Evolutionary conservation across 441 rosid genomes (phyloP).

Genomic region (Populus trichocarpa): DNA sequence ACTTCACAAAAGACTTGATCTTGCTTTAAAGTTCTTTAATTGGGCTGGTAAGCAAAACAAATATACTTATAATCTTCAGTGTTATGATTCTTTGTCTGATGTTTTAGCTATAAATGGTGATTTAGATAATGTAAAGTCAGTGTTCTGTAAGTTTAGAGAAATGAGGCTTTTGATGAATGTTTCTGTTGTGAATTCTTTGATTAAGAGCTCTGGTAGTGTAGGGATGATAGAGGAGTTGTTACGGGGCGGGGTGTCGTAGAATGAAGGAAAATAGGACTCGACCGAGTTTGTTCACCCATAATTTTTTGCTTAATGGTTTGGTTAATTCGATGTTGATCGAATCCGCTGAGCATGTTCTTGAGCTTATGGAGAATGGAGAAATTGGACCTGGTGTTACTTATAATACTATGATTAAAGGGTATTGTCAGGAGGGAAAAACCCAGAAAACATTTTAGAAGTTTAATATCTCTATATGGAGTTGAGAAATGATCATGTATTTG

Average conservation of each 20-base stretch:
- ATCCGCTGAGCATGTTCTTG: constrained; percentile 72
- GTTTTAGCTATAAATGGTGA: constrained; percentile 47
- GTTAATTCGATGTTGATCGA: constrained; percentile 66
- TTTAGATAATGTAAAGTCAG: constrained; percentile 38
- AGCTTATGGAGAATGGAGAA: constrained; percentile 70
- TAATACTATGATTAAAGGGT: constrained; percentile 86
- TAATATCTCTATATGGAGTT: constrained; percentile 75
- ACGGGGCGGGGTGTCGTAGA: constrained; percentile 73
- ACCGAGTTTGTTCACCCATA: constrained; percentile 60
- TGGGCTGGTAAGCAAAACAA: constrained; percentile 75
- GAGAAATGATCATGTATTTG: constrained; percentile 61
- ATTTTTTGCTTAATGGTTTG: constrained; percentile 71
- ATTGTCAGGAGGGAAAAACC: constrained; percentile 61
- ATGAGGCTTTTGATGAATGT: constrained; percentile 43
- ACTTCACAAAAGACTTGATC: constrained; percentile 32
- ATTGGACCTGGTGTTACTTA: constrained; percentile 71
- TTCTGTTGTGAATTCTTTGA: constrained; percentile 41
- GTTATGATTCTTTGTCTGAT: constrained; percentile 62
- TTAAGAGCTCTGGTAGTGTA: constrained; percentile 58
- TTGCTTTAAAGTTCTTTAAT: constrained; percentile 62
- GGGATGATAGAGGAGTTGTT: constrained; percentile 85
- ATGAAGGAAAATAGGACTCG: constrained; percentile 73
- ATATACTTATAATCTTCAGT: constrained; percentile 59
- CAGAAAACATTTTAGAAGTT: constrained; percentile 56
- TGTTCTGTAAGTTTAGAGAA: constrained; percentile 36